Conservation (phyloP, 2,329 filamentous ascomycete genomes). For the Microcyclosporella mali region DNA sequence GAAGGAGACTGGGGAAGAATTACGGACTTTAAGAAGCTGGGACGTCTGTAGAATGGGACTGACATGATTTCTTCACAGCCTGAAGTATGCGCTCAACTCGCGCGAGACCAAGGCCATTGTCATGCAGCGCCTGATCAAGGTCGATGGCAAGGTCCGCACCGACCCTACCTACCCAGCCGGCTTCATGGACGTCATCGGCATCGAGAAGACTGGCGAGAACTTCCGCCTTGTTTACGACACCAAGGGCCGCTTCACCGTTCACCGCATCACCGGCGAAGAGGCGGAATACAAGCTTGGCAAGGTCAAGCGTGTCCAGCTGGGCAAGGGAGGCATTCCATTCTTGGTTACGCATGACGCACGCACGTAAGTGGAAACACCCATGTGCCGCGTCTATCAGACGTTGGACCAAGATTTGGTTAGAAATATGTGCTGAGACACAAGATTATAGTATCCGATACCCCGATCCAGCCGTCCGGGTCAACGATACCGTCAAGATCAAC, state of each 20-base stretch:
- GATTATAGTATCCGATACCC: conserved; percentile 89
- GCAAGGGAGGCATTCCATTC: conserved; percentile 99
- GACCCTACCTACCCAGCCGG: conserved; percentile 95
- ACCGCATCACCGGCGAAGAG: conserved; percentile 98
- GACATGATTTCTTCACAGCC: conserved; percentile 51
- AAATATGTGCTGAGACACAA: conserved; percentile 25
- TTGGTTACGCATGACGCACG: conserved; percentile 99
- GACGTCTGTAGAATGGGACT: conserved; percentile 6
- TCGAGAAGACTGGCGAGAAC: conserved; percentile 99
- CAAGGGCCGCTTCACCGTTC: conserved; percentile 99
- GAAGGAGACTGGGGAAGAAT: neutral
- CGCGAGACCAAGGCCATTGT: conserved; percentile 97
- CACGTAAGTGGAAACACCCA: conserved; percentile 80
- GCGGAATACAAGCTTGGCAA: conserved; percentile 99
- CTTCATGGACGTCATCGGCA: conserved; percentile 99
- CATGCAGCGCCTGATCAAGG: conserved; percentile 99
- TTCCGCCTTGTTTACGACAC: conserved; percentile 99
- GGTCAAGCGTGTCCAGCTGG: conserved; percentile 99
- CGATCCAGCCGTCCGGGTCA: conserved; percentile 97
- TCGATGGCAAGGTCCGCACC: conserved; percentile 99
- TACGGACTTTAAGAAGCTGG: too few relatives aligned
- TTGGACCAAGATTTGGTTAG: conserved; percentile 98
- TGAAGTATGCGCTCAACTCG: conserved; percentile 99
- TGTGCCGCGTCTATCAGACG: conserved; percentile 86
- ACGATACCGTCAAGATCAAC: conserved; percentile 99